Conservation (phyloP, 2,329 filamentous ascomycete genomes). For the Fusarium sp. region DNA sequence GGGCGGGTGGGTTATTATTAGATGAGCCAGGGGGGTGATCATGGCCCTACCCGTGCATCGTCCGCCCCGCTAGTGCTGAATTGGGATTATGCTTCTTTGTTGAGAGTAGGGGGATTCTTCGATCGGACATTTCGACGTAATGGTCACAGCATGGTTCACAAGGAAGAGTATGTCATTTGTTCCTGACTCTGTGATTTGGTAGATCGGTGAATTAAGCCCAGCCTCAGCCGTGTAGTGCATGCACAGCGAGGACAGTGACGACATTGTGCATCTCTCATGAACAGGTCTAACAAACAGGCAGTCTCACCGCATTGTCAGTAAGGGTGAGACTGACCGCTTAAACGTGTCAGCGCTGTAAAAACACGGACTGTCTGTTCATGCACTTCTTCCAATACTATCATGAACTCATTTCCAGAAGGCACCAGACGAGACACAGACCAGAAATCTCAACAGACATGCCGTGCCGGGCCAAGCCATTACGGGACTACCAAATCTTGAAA, state of each 20-base stretch:
- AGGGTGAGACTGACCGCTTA: not conserved
- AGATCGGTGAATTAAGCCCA: not conserved
- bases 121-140: not conserved
- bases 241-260: not conserved
- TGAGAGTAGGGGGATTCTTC: not conserved
- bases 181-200: not conserved
- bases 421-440: not conserved
- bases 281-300: not conserved
- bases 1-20: not conserved
- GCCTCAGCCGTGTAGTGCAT: not conserved
- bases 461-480: conserved; percentile 1
- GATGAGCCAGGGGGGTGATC: not conserved
- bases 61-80: not conserved
- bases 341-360: not conserved
- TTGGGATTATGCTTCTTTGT: not conserved
- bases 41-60: not conserved
- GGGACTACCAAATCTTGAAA: not conserved
- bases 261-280: not conserved
- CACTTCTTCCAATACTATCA: no score
- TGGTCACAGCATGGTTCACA: not conserved
- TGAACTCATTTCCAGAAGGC: not conserved
- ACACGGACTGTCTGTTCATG: not conserved
- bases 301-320: not conserved
- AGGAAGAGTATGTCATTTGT: not conserved
- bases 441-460: conserved; percentile 7